Evolutionary conservation across 768 basidiomycete species (phyloP).

Genomic region (Russula foetens): DNA sequence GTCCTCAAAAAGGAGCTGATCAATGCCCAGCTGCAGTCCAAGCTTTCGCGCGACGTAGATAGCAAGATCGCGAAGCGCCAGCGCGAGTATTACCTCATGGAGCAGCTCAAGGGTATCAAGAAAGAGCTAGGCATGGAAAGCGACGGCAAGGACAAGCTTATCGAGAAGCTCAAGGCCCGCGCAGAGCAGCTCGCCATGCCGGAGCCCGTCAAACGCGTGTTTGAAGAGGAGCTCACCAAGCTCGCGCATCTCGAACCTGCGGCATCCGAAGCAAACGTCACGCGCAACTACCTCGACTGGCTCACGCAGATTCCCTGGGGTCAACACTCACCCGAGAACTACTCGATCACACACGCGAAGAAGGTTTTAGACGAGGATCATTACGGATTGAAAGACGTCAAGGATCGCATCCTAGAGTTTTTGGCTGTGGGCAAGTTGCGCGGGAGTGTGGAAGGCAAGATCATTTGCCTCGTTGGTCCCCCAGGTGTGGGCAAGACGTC

Average conservation of each 20-base stretch:
- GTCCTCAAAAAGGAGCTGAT: constrained; percentile 98
- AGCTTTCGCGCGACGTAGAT: constrained; percentile 89
- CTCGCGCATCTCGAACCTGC: constrained; percentile 84
- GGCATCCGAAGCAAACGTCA: constrained; percentile 89
- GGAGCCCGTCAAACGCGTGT: constrained; percentile 81
- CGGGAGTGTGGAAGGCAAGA: constrained; percentile 95
- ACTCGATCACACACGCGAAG: constrained; percentile 74
- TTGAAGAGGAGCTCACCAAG: constrained; percentile 93
- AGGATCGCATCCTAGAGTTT: constrained; percentile 92
- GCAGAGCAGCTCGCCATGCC: constrained; percentile 83
- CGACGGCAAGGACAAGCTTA: constrained; percentile 90
- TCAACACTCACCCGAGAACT: constrained; percentile 88
- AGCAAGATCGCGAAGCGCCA: constrained; percentile 92
- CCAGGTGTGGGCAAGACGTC: constrained; percentile 97
- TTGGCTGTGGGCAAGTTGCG: constrained; percentile 91
- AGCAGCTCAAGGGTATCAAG: constrained; percentile 94
- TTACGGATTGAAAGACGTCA: constrained; percentile 87
- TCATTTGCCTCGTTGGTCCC: constrained; percentile 92
- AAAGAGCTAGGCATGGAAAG: constrained; percentile 94
- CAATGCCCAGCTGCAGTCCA: constrained; percentile 90
- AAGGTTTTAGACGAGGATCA: constrained; percentile 90
- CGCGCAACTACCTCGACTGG: constrained; percentile 92
- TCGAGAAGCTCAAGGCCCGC: constrained; percentile 86
- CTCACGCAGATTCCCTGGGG: constrained; percentile 97
- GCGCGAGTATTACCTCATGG: constrained; percentile 93